Evolutionary conservation across 176 grass and related monocot species (phyloP).

Genomic region (Eragrostis curvula): DNA sequence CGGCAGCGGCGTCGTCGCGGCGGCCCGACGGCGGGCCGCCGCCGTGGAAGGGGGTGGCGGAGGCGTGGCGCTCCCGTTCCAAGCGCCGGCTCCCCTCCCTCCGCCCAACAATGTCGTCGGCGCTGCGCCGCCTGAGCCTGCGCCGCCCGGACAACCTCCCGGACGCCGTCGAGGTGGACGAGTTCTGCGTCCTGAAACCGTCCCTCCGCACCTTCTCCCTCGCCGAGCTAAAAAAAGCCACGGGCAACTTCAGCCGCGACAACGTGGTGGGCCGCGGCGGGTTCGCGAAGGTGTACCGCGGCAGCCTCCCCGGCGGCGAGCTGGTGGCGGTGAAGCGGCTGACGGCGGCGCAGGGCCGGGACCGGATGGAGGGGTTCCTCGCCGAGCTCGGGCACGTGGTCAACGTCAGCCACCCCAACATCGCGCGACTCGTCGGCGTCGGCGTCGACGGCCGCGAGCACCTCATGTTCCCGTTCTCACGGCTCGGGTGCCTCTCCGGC

Average conservation of each 20-base stretch:
- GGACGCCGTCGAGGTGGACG: neutral
- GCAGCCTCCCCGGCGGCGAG: slow-evolving; percentile 56
- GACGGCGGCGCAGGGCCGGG: slow-evolving; percentile 33
- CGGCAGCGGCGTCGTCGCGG: neutral
- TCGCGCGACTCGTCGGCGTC: slow-evolving; percentile 64
- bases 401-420: slow-evolving; percentile 79
- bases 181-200: slow-evolving; percentile 26
- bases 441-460: slow-evolving; percentile 78
- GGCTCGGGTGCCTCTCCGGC: slow-evolving; percentile 70
- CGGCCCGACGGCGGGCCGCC: neutral
- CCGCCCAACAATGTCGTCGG: slow-evolving; percentile 37
- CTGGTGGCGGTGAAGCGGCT: slow-evolving; percentile 78
- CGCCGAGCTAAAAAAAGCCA: slow-evolving; percentile 59
- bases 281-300: slow-evolving; percentile 72
- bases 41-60: slow-evolving; percentile 52
- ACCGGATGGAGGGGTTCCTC: slow-evolving; percentile 62
- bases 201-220: slow-evolving; percentile 61
- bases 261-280: slow-evolving; percentile 75
- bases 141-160: neutral
- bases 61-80: slow-evolving; percentile 41
- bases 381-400: slow-evolving; percentile 69
- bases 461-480: slow-evolving; percentile 76
- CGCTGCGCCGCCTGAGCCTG: slow-evolving; percentile 35
- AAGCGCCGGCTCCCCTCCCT: slow-evolving; percentile 32
- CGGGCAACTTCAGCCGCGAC: slow-evolving; percentile 67